A percentile compares a stretch with the other conserved stretches of the same genome.
Evolutionary conservation across 257 asterid species (phyloP).

Genomic region (Solanum sejunctum): DNA sequence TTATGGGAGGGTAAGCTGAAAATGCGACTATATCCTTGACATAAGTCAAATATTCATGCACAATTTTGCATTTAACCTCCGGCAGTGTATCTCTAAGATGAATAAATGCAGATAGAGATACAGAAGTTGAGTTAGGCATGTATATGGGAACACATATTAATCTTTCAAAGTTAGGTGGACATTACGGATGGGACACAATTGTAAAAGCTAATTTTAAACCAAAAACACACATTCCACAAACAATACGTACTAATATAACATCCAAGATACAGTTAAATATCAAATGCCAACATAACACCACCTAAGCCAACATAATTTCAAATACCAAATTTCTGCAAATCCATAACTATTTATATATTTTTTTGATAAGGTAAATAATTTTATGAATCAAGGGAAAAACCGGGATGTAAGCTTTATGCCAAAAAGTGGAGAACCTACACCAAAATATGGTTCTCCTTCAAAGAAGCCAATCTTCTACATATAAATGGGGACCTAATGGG

Average conservation of each 20-base stretch:
- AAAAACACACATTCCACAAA: neutral
- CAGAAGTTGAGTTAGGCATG: neutral
- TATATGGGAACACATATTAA: neutral
- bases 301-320: neutral
- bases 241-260: neutral
- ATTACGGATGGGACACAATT: neutral
- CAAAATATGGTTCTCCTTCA: neutral
- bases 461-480: neutral
- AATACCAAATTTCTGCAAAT: neutral
- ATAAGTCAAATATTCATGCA: neutral
- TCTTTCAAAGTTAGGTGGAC: neutral
- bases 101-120: neutral
- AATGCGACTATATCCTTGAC: neutral
- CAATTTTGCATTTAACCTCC: neutral
- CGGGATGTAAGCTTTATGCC: neutral
- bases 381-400: neutral
- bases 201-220: neutral
- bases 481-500: neutral
- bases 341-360: neutral
- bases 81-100: neutral
- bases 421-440: neutral
- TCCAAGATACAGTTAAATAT: neutral
- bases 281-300: neutral
- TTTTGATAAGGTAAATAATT: neutral
- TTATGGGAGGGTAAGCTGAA: neutral